These are phyloP conservation scores for Brettanomyces naardenensis DNA, from an alignment of 805 yeast species.

Conservation along the genomic window DNA sequence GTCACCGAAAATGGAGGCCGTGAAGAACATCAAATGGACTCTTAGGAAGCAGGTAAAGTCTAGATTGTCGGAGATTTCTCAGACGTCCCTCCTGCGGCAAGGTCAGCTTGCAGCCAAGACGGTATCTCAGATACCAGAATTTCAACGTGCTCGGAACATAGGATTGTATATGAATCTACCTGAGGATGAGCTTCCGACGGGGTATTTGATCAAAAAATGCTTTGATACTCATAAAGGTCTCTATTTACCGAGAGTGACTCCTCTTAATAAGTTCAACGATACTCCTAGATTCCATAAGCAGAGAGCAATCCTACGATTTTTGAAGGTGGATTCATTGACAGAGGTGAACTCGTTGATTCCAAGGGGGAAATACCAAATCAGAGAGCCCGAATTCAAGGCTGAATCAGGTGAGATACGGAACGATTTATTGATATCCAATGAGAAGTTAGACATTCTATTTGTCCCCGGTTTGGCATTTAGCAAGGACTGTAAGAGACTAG, in stretches of 20 bases:
- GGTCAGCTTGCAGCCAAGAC: slow-evolving; percentile 4
- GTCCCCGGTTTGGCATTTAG: slow-evolving; percentile 87
- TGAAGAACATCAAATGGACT: slow-evolving; percentile 3
- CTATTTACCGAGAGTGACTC: slow-evolving; percentile 45
- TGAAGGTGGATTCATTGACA: slow-evolving; percentile 34
- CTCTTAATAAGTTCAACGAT: slow-evolving; percentile 21
- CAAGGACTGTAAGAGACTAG: slow-evolving; percentile 42
- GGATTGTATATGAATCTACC: slow-evolving; percentile 80
- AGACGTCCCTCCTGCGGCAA: background rate
- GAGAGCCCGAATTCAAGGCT: slow-evolving; percentile 48
- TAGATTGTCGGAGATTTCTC: background rate
- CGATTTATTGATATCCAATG: slow-evolving; percentile 13
- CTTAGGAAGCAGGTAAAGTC: slow-evolving; percentile 3
- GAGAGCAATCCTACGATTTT: slow-evolving; percentile 47
- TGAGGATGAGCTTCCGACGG: slow-evolving; percentile 58
- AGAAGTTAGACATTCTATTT: slow-evolving; percentile 55
- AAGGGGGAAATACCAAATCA: slow-evolving; percentile 55
- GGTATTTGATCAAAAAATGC: slow-evolving; percentile 40
- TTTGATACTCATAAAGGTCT: slow-evolving; percentile 41
- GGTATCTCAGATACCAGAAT: slow-evolving; percentile 19
- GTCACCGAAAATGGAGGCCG: background rate
- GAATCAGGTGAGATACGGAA: slow-evolving; percentile 10
- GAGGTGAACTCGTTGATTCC: slow-evolving; percentile 47
- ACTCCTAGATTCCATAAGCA: slow-evolving; percentile 21
- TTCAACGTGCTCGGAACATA: slow-evolving; percentile 36